These are phyloP conservation scores for Musa balbisiana DNA, from an alignment of 202 grass and related monocot genomes.

Conservation along the genomic window DNA sequence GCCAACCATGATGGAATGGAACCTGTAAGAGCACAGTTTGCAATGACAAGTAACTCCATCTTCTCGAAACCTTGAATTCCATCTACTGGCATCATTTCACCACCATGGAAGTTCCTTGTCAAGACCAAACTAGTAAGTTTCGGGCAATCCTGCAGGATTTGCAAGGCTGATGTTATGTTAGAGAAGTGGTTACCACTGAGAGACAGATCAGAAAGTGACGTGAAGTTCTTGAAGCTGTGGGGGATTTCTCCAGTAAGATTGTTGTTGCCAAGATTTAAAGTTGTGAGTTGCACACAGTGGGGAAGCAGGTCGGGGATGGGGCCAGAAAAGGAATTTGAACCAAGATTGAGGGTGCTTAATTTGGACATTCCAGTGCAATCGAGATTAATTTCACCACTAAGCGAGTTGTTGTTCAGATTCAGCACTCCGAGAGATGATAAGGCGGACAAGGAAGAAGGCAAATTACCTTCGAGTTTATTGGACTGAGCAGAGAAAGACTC, in stretches of 20 bases:
- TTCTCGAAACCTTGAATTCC: conserved; percentile 48
- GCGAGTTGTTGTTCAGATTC: conserved; percentile 3
- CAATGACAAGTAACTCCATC: conserved; percentile 41
- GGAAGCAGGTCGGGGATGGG: neutral
- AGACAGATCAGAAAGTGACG: neutral
- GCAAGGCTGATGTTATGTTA: conserved; percentile 25
- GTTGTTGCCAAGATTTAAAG: neutral
- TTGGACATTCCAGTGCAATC: neutral
- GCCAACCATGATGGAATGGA: conserved; percentile 56
- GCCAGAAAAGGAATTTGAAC: neutral
- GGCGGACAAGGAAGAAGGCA: neutral
- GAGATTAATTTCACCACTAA: neutral
- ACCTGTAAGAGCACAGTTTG: conserved; percentile 33
- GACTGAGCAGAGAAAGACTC: neutral
- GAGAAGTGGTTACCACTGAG: neutral
- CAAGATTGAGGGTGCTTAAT: neutral
- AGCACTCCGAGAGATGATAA: neutral
- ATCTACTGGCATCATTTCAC: conserved; percentile 30
- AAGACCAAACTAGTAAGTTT: conserved; percentile 55
- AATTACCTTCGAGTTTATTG: neutral
- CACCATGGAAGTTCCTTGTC: conserved; percentile 51
- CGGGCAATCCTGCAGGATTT: conserved; percentile 17
- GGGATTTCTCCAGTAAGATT: neutral
- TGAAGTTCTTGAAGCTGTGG: conserved; percentile 43
- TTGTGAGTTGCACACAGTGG: neutral